Evolutionary conservation across 2,329 filamentous ascomycete genomes (phyloP).

Genomic region (Ascochyta fabae): DNA sequence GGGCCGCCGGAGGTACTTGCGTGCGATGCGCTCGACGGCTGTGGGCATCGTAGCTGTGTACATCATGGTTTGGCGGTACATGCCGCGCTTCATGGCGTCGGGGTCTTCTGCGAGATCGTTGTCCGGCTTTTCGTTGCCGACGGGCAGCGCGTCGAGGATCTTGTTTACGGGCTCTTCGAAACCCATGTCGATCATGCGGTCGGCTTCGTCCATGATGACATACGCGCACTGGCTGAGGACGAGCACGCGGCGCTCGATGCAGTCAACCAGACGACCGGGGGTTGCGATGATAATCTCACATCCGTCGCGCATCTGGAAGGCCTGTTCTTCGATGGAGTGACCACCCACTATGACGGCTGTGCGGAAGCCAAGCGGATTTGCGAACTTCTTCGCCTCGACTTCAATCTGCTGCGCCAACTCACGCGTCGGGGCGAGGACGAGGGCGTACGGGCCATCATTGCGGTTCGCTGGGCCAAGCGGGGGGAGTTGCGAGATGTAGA

Average conservation of each 20-base stretch:
- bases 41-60: slow-evolving; percentile 98
- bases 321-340: slow-evolving; percentile 92
- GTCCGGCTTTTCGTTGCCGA: slow-evolving; percentile 94
- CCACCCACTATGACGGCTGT: slow-evolving; percentile 98
- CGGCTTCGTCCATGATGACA: slow-evolving; percentile 98
- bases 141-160: slow-evolving; percentile 92
- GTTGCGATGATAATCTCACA: slow-evolving; percentile 99
- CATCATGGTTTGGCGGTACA: slow-evolving; percentile 99
- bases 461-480: slow-evolving; percentile 84
- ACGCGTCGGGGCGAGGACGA: slow-evolving; percentile 94
- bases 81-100: slow-evolving; percentile 79
- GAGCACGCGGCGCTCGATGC: slow-evolving; percentile 88
- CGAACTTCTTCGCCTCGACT: slow-evolving; percentile 90
- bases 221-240: slow-evolving; percentile 98
- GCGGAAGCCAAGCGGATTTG: slow-evolving; percentile 86
- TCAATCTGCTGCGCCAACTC: slow-evolving; percentile 98
- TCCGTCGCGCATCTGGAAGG: slow-evolving; percentile 85
- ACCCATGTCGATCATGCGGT: slow-evolving; percentile 98
- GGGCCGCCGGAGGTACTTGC: slow-evolving; percentile 91
- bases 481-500: slow-evolving; percentile 92
- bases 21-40: slow-evolving; percentile 92
- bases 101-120: slow-evolving; percentile 88
- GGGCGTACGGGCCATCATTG: slow-evolving; percentile 95
- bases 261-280: slow-evolving; percentile 94
- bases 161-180: slow-evolving; percentile 98